Base-by-base conservation (phyloP, 805 yeast genomes). In the Metschnikowia lachancei region DNA sequence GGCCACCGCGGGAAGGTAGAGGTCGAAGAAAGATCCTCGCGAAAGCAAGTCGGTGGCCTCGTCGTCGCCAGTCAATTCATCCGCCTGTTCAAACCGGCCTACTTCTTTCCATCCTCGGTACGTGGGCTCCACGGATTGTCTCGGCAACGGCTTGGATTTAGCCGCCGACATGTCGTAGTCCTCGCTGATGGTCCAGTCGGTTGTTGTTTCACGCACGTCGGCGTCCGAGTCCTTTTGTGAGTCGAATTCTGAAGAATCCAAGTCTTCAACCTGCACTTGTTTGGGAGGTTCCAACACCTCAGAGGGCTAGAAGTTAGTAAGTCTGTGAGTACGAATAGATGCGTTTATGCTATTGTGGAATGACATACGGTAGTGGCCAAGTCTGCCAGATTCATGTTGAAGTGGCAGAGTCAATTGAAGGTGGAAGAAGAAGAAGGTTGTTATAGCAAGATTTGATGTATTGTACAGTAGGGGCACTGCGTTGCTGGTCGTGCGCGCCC, bases 31-130 rank as follows among this genome's bases (percentile, higher is more conserved):
- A 0, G 97, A 87, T 17, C 89, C 82, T 19, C 79, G 77, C 19
- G 83, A 75, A 47, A 82, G 66, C 55, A 90, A 70, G 63, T 90
- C 96, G 52, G 78, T 75, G 46, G 82, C 70, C 57, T 83, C 87
- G 62, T 88, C 95, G 31, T 84, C 87, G 8, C 80, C 65, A 2
- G 77, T 81, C 55, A 87, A 69, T 1, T 70, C 68, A 62, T 85
- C 91, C 35, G 77, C 76, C 47, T 81, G 81, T 60, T 83, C 87
- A 85, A 89, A 92, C 16, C 89, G 87, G 9, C 94, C 92, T 43
- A 87, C 90, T 65, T 91, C 96, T 62, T 85, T 87, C 98, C 98
- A 92, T 29, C 98, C 98, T 41, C 87, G 79, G 59, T 78, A 85
- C 2, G 92, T 80, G 22, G 87, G 85, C 45, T 75, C 81, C 41